Evolutionary conservation across 192 early-diverging fungal genomes (phyloP), one percentile per base, ranked within the genome.

Genomic region (Coemansia sp.): DNA sequence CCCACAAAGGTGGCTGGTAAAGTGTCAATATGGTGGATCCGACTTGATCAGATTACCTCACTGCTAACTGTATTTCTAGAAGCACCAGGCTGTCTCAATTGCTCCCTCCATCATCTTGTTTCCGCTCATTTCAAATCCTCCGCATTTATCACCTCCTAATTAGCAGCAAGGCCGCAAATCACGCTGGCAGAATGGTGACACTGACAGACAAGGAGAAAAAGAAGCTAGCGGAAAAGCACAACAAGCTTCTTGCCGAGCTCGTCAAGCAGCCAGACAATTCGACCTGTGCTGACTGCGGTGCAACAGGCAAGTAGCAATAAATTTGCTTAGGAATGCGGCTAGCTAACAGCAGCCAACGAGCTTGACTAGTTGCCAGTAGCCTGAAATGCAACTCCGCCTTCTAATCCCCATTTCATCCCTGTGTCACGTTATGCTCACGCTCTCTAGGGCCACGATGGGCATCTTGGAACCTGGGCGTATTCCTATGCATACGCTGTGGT

Each of bases 401-500:
- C 26, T 55, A 55, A 55, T 20, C 43, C 18, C 43, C 18, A 18
- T 10, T 23, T 20, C n/a, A 10, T 21, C 43, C 7, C 20, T 7
- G 7, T 47, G 8, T 3, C 20, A 21, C 20, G 20, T 9, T 21
- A 18, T 47, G 9, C 7, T 21, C 9, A 35, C 47, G 13, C 18
- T 33, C 31, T 63, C 10, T 86, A 93, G 91, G 87, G n/a, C 90
- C 92, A 18, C 90, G 89, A 47, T 94, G 91, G 91, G 87, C 91
- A 33, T 94, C 93, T 3, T 91, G 90, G 89, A 95, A 94, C 71
- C 71, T 97, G 38, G 94, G 95, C 5, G 83, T 95, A 39, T 96
- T 99, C 67, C 71, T 99, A 37, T 99, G 96, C 82, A 96, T 97
- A 28, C 85, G 94, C 5, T 99, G 96, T 77, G 89, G 84, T 48